Conservation (phyloP, 2,329 filamentous ascomycete species). For the Bisporella sp. region DNA sequence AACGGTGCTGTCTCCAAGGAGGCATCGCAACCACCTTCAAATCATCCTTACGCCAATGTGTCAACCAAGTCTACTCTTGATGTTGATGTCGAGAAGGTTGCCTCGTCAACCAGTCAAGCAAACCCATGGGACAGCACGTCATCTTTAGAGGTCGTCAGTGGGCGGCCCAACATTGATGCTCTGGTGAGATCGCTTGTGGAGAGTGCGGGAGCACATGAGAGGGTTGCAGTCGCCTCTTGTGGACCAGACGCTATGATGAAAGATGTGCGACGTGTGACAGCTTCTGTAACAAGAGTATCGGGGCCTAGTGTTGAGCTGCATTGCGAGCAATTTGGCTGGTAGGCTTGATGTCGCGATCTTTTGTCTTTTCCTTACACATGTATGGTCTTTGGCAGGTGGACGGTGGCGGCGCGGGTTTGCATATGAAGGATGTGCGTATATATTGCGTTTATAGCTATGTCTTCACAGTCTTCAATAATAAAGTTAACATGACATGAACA, state of each 20-base stretch:
- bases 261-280: slow-evolving; percentile 36
- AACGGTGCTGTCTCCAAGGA: background rate
- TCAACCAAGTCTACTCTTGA: too few relatives aligned
- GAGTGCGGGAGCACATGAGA: slow-evolving; percentile 26
- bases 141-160: slow-evolving; percentile 7
- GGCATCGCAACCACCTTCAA: too few relatives aligned
- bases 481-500: too few relatives aligned
- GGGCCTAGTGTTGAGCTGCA: slow-evolving; percentile 43
- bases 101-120: background rate
- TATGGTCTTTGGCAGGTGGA: too few relatives aligned
- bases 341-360: background rate
- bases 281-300: slow-evolving; percentile 33
- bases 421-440: too few relatives aligned
- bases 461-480: too few relatives aligned
- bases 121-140: background rate
- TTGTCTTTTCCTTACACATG: too few relatives aligned
- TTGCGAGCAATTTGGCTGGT: slow-evolving; percentile 30
- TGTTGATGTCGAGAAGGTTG: too few relatives aligned
- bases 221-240: slow-evolving; percentile 39
- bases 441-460: too few relatives aligned
- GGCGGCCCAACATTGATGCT: slow-evolving; percentile 33
- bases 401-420: too few relatives aligned
- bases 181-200: slow-evolving; percentile 32
- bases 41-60: too few relatives aligned
- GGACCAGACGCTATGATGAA: slow-evolving; percentile 38